Conservation (phyloP, 2,329 filamentous ascomycete genomes). For the Amauroascus verrucosus region DNA sequence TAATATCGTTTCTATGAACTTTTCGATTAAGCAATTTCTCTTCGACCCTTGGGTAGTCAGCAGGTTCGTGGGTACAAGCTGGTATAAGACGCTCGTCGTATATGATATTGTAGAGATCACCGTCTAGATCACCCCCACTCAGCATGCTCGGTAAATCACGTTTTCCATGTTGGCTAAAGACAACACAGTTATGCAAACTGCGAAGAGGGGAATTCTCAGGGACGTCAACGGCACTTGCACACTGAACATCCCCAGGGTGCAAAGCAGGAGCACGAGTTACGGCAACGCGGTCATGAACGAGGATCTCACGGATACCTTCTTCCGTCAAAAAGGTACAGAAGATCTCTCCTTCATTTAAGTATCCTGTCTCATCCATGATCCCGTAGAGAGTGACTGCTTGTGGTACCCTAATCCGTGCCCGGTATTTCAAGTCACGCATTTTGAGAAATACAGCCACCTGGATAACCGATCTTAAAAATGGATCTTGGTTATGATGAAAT, state of each 20-base stretch:
- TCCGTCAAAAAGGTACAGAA: slow-evolving; percentile 50
- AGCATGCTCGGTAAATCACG: slow-evolving; percentile 70
- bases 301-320: slow-evolving; percentile 23
- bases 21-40: slow-evolving; percentile 51
- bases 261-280: slow-evolving; percentile 72
- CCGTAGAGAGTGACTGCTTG: slow-evolving; percentile 69
- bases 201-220: slow-evolving; percentile 47
- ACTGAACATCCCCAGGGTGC: slow-evolving; percentile 70
- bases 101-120: slow-evolving; percentile 71
- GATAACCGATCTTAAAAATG: slow-evolving; percentile 59
- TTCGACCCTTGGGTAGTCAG: slow-evolving; percentile 55
- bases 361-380: slow-evolving; percentile 70
- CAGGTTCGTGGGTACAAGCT: slow-evolving; percentile 42
- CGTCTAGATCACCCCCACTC: slow-evolving; percentile 73
- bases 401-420: slow-evolving; percentile 60
- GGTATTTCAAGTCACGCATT: slow-evolving; percentile 66
- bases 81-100: slow-evolving; percentile 52
- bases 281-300: slow-evolving; percentile 40
- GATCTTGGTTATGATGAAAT: slow-evolving; percentile 56
- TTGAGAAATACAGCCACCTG: slow-evolving; percentile 61
- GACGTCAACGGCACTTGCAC: slow-evolving; percentile 50
- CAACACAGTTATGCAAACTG: slow-evolving; percentile 59
- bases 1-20: slow-evolving; percentile 58
- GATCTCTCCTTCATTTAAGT: slow-evolving; percentile 56
- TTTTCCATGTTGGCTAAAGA: slow-evolving; percentile 60